Evolutionary conservation across 2,329 filamentous ascomycete genomes (phyloP).

Genomic region (Amylocarpus encephaloides): DNA sequence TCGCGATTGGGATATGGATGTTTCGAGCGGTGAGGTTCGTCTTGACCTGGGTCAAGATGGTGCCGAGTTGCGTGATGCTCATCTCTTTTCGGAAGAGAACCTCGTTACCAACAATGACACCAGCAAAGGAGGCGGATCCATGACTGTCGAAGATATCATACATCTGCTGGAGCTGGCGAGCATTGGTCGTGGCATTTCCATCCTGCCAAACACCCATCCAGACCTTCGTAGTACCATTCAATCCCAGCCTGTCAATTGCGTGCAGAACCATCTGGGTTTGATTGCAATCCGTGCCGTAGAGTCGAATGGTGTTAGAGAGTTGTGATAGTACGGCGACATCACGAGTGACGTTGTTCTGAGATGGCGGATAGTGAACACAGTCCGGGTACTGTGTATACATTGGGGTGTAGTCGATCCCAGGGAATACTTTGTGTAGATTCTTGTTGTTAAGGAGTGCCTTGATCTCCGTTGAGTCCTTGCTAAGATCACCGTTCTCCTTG

Average conservation of each 20-base stretch:
- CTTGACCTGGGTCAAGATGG: conserved; percentile 61
- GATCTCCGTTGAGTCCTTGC: conserved; percentile 71
- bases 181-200: conserved; percentile 73
- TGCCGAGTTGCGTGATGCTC: conserved; percentile 55
- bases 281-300: conserved; percentile 96
- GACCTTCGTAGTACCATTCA: conserved; percentile 70
- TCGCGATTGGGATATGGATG: conserved; percentile 69
- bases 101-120: conserved; percentile 77
- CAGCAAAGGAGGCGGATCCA: conserved; percentile 63
- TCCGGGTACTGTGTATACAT: conserved; percentile 85
- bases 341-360: conserved; percentile 89
- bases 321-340: conserved; percentile 87
- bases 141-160: conserved; percentile 73
- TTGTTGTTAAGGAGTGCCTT: conserved; percentile 73
- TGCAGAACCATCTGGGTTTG: conserved; percentile 92
- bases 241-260: conserved; percentile 65
- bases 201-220: conserved; percentile 97
- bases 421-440: conserved; percentile 85
- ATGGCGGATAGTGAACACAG: conserved; percentile 69
- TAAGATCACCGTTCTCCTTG: conserved; percentile 60
- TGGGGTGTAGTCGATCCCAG: conserved; percentile 91
- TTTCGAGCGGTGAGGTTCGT: conserved; percentile 62
- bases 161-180: conserved; percentile 75
- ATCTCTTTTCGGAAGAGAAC: conserved; percentile 73
- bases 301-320: conserved; percentile 76